Evolutionary conservation across 208 protist species (phyloP).

Genomic region (Leishmania martiniquensis): DNA sequence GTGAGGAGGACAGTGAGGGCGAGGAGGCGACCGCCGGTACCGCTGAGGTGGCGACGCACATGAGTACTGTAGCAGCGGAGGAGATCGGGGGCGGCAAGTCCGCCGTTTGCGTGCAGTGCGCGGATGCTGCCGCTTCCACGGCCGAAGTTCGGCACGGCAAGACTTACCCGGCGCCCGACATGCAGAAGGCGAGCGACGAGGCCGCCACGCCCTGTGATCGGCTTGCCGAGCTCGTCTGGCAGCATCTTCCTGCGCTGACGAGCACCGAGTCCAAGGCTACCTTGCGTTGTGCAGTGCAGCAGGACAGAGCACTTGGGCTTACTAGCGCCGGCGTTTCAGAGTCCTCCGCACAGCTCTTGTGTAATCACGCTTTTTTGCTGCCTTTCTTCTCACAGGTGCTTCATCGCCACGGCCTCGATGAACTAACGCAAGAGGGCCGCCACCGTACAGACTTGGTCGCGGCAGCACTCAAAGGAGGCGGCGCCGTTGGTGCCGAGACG

Average conservation of each 20-base stretch:
- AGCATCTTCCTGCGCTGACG: constrained; percentile 15
- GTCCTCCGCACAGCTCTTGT: constrained; percentile 55
- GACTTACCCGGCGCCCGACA: not conserved
- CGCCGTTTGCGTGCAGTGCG: not conserved
- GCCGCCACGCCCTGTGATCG: not conserved
- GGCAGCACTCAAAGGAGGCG: constrained; percentile 31
- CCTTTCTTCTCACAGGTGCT: constrained; percentile 53
- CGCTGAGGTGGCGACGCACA: not conserved
- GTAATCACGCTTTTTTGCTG: constrained; percentile 63
- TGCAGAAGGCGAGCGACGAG: not conserved
- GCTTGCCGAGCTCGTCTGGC: constrained; percentile 1
- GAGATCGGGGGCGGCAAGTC: not conserved
- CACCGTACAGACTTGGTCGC: not conserved
- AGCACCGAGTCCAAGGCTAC: not conserved
- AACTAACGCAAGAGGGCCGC: not conserved
- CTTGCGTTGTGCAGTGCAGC: not conserved
- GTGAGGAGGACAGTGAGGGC: not conserved
- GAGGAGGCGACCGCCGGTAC: not conserved
- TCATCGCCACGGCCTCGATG: constrained; percentile 22
- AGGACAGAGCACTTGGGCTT: constrained; percentile 28
- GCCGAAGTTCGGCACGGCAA: not conserved
- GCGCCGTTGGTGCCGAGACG: not conserved
- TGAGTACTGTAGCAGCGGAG: not conserved
- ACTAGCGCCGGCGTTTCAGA: constrained; percentile 44
- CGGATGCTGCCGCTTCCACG: no score